Conservation (phyloP, 2,329 filamentous ascomycete genomes). For the Aspergillus udagawae region DNA sequence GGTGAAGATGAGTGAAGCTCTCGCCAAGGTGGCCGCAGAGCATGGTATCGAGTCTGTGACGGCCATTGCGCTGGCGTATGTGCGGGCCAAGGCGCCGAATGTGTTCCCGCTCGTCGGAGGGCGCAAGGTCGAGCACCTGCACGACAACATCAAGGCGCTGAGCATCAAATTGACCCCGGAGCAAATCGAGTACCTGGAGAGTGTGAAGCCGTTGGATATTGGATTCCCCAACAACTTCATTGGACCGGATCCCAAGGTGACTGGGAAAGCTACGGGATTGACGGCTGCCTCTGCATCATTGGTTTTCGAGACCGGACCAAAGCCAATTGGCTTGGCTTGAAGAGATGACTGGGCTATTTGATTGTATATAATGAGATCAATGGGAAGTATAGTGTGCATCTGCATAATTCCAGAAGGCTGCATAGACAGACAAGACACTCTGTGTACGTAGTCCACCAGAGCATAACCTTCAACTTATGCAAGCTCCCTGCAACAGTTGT, state of each 20-base stretch:
- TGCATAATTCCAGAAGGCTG: too few relatives aligned
- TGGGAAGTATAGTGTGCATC: too few relatives aligned
- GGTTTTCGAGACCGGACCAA: conserved; percentile 17
- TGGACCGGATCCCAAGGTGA: conserved; percentile 23
- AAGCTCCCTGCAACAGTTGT: too few relatives aligned
- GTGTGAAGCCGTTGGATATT: conserved; percentile 56
- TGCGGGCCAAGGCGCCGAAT: conserved; percentile 67
- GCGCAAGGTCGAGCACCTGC: conserved; percentile 65
- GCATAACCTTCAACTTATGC: too few relatives aligned
- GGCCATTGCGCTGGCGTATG: conserved; percentile 66
- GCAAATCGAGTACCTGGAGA: conserved; percentile 65
- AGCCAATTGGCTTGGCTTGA: conserved; percentile 14
- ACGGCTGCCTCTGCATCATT: conserved; percentile 9
- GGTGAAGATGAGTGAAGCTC: conserved; percentile 50
- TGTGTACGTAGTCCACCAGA: too few relatives aligned
- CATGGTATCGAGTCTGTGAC: conserved; percentile 55
- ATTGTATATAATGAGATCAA: neutral
- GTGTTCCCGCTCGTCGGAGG: conserved; percentile 72
- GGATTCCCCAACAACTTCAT: conserved; percentile 66
- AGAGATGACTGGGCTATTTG: neutral
- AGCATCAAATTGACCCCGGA: conserved; percentile 49
- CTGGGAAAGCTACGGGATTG: conserved; percentile 8
- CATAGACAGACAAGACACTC: too few relatives aligned
- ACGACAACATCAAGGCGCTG: conserved; percentile 59
- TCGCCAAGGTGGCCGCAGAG: conserved; percentile 57